Evolutionary conservation across 768 basidiomycete genomes (phyloP), one percentile per base, ranked within the genome.

Genomic region (Hortiboletus campestris): DNA sequence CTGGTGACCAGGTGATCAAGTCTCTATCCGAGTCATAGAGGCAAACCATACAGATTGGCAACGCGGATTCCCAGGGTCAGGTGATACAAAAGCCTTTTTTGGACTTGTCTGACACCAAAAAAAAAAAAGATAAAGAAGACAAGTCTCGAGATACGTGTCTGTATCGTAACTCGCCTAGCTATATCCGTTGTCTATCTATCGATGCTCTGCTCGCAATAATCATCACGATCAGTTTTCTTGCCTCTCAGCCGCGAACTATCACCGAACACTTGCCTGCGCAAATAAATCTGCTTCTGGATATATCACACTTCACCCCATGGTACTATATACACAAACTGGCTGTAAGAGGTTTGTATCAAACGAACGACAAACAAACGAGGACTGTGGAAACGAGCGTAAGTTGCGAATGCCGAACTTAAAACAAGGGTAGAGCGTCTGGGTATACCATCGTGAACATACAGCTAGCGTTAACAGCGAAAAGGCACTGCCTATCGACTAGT

Each of bases 311-410:
- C 39, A 9, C 11, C 22, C 22, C 17, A 47, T 32, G 39, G 17
- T 45, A 50, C 44, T 22, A 44, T 57, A 53, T 29, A 52, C 44
- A 44, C 56, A 54, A 39, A 19, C 38, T 12, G 16, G 42, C 44
- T 19, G 29, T 32, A 42, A 44, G 31, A 44, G 7, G 16, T 32
- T 38, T 48, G 28, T 57, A 51, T 25, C 50, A 49, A 65, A 65
- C 34, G 66, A 68, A 58, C 58, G 66, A 42, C 53, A n/a, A 50
- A 44, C 53, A 49, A 55, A 57, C 32, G 49, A 48, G 29, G 41
- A 55, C 48, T 51, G 46, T 17, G 43, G 42, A 61, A 67, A 67
- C 46, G 66, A 67, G 47, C 64, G 66, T 61, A 56, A 45, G 53
- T 53, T 20, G 55, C 28, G 11, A 40, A 55, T 49, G 44, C 36